A percentile compares a stretch with the other conserved stretches of the same genome.
Conservation (phyloP, 345 rosid genomes). For the Brassica juncea region DNA sequence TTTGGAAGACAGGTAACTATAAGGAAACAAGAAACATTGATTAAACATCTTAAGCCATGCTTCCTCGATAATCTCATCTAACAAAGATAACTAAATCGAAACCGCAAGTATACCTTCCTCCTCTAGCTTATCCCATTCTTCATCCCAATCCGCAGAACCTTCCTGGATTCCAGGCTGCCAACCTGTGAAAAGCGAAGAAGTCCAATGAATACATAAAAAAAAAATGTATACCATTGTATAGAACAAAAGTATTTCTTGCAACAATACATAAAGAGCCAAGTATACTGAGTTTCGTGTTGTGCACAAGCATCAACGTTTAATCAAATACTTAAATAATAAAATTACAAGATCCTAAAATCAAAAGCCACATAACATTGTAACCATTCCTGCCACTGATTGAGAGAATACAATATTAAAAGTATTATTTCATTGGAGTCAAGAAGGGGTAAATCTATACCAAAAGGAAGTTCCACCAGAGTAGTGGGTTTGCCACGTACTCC, state of each 20-base stretch:
- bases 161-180: conserved; percentile 98
- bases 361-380: background rate
- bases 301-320: background rate
- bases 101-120: conserved; percentile 55
- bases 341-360: background rate
- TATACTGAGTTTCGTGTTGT: background rate
- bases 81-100: too few species aligned
- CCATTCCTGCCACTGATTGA: background rate
- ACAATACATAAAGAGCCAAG: background rate
- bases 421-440: conserved; percentile 21
- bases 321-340: background rate
- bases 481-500: conserved; percentile 91
- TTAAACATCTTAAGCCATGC: conserved; percentile 12
- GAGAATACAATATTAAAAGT: background rate
- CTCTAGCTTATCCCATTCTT: conserved; percentile 88
- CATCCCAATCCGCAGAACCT: conserved; percentile 97
- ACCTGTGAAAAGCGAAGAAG: conserved; percentile 49
- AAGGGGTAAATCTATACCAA: conserved; percentile 55
- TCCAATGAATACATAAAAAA: conserved; percentile 5
- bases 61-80: conserved; percentile 25
- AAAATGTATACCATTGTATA: conserved; percentile 5
- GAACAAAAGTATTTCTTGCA: background rate
- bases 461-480: conserved; percentile 88
- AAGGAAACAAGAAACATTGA: background rate
- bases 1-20: background rate